These are phyloP conservation scores for Gaeumannomyces tritici DNA, from an alignment of 2,329 filamentous ascomycete species.

Conservation along the genomic window DNA sequence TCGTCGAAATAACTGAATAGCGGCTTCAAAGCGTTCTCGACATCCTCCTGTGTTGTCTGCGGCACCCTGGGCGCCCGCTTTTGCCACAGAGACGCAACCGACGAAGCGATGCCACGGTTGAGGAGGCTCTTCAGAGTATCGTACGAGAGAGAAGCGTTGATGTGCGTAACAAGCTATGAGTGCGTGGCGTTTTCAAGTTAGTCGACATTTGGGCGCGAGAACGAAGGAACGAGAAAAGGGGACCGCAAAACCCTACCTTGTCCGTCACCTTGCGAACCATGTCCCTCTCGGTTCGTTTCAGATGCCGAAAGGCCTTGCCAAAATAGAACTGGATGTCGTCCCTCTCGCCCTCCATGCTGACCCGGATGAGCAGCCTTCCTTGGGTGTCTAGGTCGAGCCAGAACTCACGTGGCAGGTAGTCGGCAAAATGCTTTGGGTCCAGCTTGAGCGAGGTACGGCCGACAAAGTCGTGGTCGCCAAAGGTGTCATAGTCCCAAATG, in stretches of 20 bases:
- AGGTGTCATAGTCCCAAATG: constrained; percentile 95
- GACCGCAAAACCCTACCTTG: constrained; percentile 52
- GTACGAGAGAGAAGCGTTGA: constrained; percentile 77
- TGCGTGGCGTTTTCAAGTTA: constrained; percentile 5
- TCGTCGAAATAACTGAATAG: constrained; percentile 94
- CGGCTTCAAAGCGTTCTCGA: constrained; percentile 72
- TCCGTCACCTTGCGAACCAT: constrained; percentile 98
- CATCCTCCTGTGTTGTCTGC: constrained; percentile 58
- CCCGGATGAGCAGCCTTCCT: constrained; percentile 75
- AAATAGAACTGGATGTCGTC: constrained; percentile 99
- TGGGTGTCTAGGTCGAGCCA: constrained; percentile 97
- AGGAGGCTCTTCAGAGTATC: constrained; percentile 70
- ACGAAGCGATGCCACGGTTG: constrained; percentile 60
- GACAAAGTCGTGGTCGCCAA: constrained; percentile 96
- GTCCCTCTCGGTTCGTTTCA: constrained; percentile 92
- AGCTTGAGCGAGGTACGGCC: constrained; percentile 94
- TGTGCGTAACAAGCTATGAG: constrained; percentile 88
- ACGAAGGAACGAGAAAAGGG: not conserved
- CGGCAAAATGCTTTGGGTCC: constrained; percentile 94
- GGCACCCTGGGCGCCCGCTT: constrained; percentile 46
- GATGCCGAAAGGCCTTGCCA: constrained; percentile 87
- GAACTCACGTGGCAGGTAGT: constrained; percentile 91
- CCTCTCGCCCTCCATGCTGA: constrained; percentile 97
- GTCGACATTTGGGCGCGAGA: constrained; percentile 5
- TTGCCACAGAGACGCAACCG: constrained; percentile 61